These are phyloP conservation scores for Alternaria triticimaculans DNA, from an alignment of 2,329 filamentous ascomycete genomes.

Conservation along the genomic window DNA sequence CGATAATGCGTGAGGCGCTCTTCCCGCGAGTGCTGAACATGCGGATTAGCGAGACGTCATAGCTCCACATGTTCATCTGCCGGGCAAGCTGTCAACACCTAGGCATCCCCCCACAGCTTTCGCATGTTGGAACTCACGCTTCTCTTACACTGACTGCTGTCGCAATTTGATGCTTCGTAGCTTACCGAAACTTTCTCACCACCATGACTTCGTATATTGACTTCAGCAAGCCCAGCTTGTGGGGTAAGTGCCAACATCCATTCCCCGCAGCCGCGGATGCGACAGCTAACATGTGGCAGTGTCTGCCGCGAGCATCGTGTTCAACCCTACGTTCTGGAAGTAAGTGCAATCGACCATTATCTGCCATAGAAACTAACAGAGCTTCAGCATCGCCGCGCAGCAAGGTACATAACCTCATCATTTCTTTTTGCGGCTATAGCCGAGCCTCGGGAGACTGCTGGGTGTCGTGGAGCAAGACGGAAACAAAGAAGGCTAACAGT, in stretches of 20 bases:
- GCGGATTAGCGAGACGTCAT: constrained; percentile 1
- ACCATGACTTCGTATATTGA: constrained; percentile 46
- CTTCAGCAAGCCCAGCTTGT: constrained; percentile 56
- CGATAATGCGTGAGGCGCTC: not conserved
- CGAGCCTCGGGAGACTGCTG: constrained; percentile 12
- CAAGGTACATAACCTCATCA: constrained; percentile 64
- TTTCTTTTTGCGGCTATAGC: constrained; percentile 8
- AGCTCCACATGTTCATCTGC: constrained; percentile 26
- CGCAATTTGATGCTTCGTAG: not conserved
- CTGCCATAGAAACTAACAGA: constrained; percentile 1
- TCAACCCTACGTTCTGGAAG: constrained; percentile 99
- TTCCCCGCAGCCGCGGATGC: not conserved
- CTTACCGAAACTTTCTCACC: not conserved
- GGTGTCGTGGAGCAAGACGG: not conserved
- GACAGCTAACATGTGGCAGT: constrained; percentile 59
- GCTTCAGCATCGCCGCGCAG: constrained; percentile 76
- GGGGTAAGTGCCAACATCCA: constrained; percentile 48
- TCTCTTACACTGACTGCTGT: not conserved
- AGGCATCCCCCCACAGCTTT: constrained; percentile 21
- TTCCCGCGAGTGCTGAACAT: not conserved
- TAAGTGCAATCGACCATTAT: constrained; percentile 52
- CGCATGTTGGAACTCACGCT: constrained; percentile 4
- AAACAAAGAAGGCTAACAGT: constrained; percentile 5
- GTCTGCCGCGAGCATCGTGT: constrained; percentile 80
- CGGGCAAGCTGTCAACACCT: constrained; percentile 28